These are phyloP conservation scores for Colletotrichum paranaense DNA, from an alignment of 2,329 filamentous ascomycete genomes.

Conservation along the genomic window DNA sequence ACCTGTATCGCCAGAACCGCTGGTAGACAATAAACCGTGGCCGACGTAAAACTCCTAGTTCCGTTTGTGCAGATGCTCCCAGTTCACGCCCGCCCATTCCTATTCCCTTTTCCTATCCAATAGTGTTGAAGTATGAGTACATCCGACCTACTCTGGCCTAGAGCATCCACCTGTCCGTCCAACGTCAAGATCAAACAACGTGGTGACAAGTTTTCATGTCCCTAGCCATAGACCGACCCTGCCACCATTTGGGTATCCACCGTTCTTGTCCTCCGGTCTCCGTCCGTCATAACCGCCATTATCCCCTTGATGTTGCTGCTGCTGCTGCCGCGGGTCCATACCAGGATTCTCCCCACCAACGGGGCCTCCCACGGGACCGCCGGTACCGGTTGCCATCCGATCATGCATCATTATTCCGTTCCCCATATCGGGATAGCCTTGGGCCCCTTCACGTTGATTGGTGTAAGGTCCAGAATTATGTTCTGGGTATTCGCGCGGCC, in stretches of 20 bases:
- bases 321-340: constrained; percentile 16
- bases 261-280: constrained; percentile 20
- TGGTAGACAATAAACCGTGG: neutral
- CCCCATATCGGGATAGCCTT: constrained; percentile 11
- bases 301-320: constrained; percentile 11
- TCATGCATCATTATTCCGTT: constrained; percentile 17
- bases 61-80: neutral
- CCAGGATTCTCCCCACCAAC: neutral
- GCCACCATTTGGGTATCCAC: constrained; percentile 27
- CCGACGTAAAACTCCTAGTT: neutral
- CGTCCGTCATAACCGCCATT: neutral
- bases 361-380: constrained; percentile 11
- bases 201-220: neutral
- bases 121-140: constrained; percentile 12
- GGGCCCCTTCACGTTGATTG: constrained; percentile 1
- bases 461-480: constrained; percentile 8
- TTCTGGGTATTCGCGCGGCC: constrained; percentile 23
- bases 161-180: neutral
- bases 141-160: neutral
- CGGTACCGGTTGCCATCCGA: constrained; percentile 7
- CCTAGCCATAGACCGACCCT: constrained; percentile 35
- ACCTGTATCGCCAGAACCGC: neutral
- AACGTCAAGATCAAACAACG: neutral
- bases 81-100: neutral
- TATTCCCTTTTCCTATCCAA: neutral